Evolutionary conservation across 2,329 filamentous ascomycete species (phyloP), one percentile per base, ranked within the genome.

Genomic region (Arthroderma sp.): DNA sequence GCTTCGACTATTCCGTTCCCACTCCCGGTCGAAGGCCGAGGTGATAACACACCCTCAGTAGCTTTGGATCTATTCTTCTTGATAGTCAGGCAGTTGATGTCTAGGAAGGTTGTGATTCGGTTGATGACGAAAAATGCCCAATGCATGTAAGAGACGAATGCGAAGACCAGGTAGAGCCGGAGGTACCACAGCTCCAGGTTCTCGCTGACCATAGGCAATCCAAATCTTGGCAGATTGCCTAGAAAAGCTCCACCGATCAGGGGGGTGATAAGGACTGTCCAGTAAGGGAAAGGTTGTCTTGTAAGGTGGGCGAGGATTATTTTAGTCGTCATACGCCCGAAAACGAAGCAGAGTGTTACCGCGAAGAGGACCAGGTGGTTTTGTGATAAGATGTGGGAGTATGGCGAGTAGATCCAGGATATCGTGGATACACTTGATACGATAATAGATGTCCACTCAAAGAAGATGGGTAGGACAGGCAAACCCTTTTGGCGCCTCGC

Each of bases 241-340:
- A 96, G 68, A 1, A 89, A 57, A 5, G 87, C 88, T 43, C 91
- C 91, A 42, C 84, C 83, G 40, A 95, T 74, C 34, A 98, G 78
- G 5, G 91, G 91, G 31, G 77, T 78, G 33, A 96, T 73, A 75
- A 96, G 84, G 40, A 91, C 75, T 7, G 91, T 96, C 87, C 88
- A 96, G 73, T 85, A 93, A 1, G 91, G 91, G 66, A 96, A 98
- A 3, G 89, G 85, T 63, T 96, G 91, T 51, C 79, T 79, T 1
- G 91, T 91, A 42, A 98, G 72, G 64, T 98, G 91, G 2, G 91
- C 89, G 11, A 98, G 79, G 59, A 98, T 98, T 65, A 96, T 96
- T 71, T 96, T 98, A 34, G 91, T 98, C 0, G 91, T 96, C 82
- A 98, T 87, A 54, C 91, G 83, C 32, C 91, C 91, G 63, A 98